Evolutionary conservation across 108 stramenopile genomes (phyloP).

Genomic region (Stephanodiscus minutulus): DNA sequence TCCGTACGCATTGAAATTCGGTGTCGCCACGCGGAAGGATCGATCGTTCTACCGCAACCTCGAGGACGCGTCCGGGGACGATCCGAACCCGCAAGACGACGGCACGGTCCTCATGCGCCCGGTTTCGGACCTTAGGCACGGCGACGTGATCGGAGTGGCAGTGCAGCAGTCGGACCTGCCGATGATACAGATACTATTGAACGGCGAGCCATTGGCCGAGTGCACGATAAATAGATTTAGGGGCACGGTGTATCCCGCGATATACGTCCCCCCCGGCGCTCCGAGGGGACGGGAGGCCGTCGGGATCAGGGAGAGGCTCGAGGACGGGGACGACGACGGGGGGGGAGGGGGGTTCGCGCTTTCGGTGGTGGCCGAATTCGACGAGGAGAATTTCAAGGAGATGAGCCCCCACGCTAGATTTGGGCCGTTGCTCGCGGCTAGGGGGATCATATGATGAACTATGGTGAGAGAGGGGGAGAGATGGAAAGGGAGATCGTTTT

Average conservation of each 20-base stretch:
- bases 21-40: conserved; percentile 78
- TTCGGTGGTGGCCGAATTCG: conserved; percentile 51
- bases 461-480: background rate
- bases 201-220: conserved; percentile 75
- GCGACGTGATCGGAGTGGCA: conserved; percentile 78
- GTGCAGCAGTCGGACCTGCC: conserved; percentile 85
- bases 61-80: conserved; percentile 64
- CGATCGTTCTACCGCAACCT: conserved; percentile 61
- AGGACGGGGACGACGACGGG: conserved; percentile 14
- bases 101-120: conserved; percentile 72
- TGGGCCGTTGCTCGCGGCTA: conserved; percentile 77
- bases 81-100: conserved; percentile 46
- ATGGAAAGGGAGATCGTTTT: background rate
- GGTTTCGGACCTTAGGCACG: conserved; percentile 60
- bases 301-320: conserved; percentile 20
- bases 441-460: conserved; percentile 68
- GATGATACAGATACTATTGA: conserved; percentile 84
- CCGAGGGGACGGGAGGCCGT: conserved; percentile 18
- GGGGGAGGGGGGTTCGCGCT: conserved; percentile 22
- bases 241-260: conserved; percentile 74
- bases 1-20: conserved; percentile 62
- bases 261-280: conserved; percentile 61
- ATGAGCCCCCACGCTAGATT: conserved; percentile 74
- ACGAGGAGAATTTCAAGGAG: conserved; percentile 68
- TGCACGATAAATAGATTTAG: conserved; percentile 79